Conservation (phyloP, 495 filamentous ascomycete species). For the Chaetomidium leptoderma region DNA sequence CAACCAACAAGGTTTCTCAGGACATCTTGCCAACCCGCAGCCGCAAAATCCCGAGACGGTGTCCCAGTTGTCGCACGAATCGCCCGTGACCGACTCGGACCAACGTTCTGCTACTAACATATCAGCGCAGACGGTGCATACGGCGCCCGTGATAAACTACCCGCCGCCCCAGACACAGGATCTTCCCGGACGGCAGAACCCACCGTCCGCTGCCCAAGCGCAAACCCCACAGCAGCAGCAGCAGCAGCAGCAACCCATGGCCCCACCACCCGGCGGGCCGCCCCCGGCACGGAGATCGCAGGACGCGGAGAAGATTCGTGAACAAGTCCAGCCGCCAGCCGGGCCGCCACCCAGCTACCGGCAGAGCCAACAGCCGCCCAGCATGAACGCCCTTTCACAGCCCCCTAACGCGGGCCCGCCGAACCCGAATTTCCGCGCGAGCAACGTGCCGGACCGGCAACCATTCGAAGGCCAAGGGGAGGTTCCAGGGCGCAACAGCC, state of each 20-base stretch:
- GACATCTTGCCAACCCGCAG: conserved; percentile 41
- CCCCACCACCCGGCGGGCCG: conserved; percentile 45
- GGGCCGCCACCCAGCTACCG: conserved; percentile 48
- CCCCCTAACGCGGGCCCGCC: conserved; percentile 34
- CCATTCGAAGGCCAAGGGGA: conserved; percentile 38
- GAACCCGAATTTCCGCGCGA: conserved; percentile 40
- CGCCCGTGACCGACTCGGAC: conserved; percentile 45
- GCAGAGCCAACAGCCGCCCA: conserved; percentile 45
- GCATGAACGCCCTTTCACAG: conserved; percentile 41
- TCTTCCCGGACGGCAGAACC: conserved; percentile 29
- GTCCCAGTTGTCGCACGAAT: conserved; percentile 61
- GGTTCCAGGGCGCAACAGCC: conserved; percentile 58
- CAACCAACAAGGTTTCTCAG: conserved; percentile 27
- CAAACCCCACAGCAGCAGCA: conserved; percentile 38
- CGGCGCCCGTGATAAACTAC: conserved; percentile 36
- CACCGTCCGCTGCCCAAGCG: conserved; percentile 25
- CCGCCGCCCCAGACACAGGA: conserved; percentile 36
- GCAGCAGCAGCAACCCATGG: conserved; percentile 48
- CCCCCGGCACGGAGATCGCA: conserved; percentile 44
- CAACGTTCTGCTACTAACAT: conserved; percentile 39
- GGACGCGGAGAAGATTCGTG: conserved; percentile 41
- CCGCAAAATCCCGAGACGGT: conserved; percentile 50
- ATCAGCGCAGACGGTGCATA: conserved; percentile 29
- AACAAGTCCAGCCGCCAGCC: conserved; percentile 40
- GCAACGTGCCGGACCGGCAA: conserved; percentile 33